Conservation (phyloP, 164 flowering plant species). For the Piper betle region DNA sequence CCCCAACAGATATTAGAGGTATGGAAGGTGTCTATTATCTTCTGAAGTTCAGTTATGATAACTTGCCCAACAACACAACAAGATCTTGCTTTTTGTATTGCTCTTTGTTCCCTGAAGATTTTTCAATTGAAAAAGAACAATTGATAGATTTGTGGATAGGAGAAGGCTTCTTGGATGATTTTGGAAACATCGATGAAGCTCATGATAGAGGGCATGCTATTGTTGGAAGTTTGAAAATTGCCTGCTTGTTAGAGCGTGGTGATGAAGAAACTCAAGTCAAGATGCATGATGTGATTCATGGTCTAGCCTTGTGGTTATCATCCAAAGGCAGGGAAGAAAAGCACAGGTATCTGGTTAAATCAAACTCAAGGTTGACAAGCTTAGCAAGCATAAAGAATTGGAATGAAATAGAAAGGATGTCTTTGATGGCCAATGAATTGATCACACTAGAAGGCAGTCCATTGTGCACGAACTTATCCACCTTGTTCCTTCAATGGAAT, state of each 20-base stretch:
- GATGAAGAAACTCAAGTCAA: slow-evolving; percentile 3
- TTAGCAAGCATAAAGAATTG: slow-evolving; percentile 2
- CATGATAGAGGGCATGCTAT: background rate
- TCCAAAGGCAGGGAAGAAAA: slow-evolving; percentile 1
- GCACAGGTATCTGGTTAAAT: slow-evolving; percentile 3
- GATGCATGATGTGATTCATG: slow-evolving; percentile 10
- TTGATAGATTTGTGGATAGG: background rate
- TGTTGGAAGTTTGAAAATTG: slow-evolving; percentile 4
- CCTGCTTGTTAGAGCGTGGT: slow-evolving; percentile 8
- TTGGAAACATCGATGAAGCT: background rate
- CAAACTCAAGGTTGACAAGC: background rate
- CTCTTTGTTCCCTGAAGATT: background rate
- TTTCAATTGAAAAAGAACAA: background rate
- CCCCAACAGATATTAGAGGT: background rate
- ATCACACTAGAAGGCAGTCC: slow-evolving; percentile 1
- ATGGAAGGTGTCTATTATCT: slow-evolving; percentile 1
- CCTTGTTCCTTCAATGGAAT: slow-evolving; percentile 10
- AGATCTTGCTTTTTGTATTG: background rate
- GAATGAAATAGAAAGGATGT: slow-evolving; percentile 7
- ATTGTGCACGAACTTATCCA: slow-evolving; percentile 10
- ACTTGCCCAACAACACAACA: background rate
- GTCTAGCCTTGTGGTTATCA: slow-evolving; percentile 9
- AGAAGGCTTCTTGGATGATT: background rate
- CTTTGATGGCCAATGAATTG: slow-evolving; percentile 5
- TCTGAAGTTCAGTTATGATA: background rate